Conservation (phyloP, 1,139 yeast genomes). For the Debaryomyces fabryi region DNA sequence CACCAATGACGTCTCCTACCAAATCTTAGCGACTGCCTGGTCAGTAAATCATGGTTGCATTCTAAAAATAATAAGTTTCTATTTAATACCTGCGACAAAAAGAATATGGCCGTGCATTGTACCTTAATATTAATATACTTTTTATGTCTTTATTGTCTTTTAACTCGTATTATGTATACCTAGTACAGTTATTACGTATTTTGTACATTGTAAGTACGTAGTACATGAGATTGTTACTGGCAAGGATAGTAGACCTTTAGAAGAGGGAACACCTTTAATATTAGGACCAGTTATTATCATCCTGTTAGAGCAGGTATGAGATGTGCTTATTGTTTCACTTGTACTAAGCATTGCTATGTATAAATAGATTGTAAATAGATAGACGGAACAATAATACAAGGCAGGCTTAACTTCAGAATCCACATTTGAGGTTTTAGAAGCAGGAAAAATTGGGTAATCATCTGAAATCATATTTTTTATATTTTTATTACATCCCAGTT, state of each 20-base stretch:
- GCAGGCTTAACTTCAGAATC: background rate
- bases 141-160: background rate
- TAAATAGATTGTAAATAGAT: constrained; percentile 1
- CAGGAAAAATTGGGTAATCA: background rate
- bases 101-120: background rate
- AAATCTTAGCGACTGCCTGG: background rate
- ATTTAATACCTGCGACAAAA: background rate
- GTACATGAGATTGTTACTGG: background rate
- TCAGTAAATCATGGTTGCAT: background rate
- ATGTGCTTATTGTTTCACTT: constrained; percentile 1
- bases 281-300: background rate
- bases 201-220: background rate
- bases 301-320: background rate
- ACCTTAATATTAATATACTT: background rate
- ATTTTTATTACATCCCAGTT: background rate
- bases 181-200: background rate
- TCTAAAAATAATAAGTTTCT: background rate
- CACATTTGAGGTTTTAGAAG: background rate
- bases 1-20: constrained; percentile 7
- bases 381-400: background rate
- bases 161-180: background rate
- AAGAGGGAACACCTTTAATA: background rate
- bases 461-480: background rate
- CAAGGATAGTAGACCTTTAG: background rate
- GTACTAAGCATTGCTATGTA: constrained; percentile 1